These are phyloP conservation scores for Citrus inodora DNA, from an alignment of 345 rosid genomes.

Conservation along the genomic window DNA sequence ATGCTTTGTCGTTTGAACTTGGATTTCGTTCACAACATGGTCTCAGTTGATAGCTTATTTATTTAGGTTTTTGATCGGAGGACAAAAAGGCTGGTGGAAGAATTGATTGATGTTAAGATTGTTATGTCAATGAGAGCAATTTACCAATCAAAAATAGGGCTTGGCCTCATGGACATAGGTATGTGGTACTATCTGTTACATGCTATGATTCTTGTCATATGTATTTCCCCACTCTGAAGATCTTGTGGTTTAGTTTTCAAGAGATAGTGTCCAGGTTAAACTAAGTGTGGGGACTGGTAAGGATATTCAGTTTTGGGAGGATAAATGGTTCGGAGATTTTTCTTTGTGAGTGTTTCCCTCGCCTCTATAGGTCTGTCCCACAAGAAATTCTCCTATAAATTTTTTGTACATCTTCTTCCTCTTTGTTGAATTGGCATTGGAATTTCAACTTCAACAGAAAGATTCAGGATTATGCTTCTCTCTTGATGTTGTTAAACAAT, in stretches of 20 bases:
- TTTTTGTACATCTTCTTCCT: no score
- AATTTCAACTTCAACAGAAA: no score
- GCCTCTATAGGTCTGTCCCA: no score
- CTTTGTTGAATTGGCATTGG: no score
- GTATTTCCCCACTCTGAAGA: not conserved
- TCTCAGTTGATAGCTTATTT: slow-evolving; percentile 21
- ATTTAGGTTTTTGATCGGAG: slow-evolving; percentile 77
- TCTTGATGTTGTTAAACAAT: no score
- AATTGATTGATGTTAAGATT: slow-evolving; percentile 81
- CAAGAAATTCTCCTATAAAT: no score
- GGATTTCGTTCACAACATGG: not conserved
- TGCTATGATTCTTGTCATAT: not conserved
- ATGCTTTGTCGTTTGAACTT: not conserved
- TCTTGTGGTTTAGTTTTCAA: not conserved
- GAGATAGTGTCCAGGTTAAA: not conserved
- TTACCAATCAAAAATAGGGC: slow-evolving; percentile 90
- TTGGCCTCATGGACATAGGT: slow-evolving; percentile 85
- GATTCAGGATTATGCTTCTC: no score
- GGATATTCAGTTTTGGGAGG: no score
- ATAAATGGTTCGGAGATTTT: no score
- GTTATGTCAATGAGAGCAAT: slow-evolving; percentile 90
- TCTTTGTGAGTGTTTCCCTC: no score
- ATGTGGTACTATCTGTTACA: not conserved
- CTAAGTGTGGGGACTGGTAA: no score
- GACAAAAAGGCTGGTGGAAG: slow-evolving; percentile 88